These are phyloP conservation scores for Phallus indusiatus DNA, from an alignment of 768 basidiomycete species.

Conservation along the genomic window DNA sequence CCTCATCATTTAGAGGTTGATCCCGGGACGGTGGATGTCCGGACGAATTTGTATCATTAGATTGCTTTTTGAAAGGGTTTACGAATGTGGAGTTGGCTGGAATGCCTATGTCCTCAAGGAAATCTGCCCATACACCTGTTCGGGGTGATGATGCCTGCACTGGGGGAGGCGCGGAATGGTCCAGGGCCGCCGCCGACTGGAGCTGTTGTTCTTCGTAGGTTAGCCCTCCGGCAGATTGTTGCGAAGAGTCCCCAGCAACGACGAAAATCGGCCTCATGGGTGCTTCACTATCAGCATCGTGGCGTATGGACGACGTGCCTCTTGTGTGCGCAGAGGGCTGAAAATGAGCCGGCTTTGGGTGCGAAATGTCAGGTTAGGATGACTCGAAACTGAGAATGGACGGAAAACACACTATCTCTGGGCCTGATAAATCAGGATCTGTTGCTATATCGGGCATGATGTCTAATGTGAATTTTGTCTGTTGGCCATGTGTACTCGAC, in stretches of 20 bases:
- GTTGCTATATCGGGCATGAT: conserved; percentile 49
- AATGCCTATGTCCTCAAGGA: conserved; percentile 30
- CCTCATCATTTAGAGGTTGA: conserved; percentile 31
- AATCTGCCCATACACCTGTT: conserved; percentile 23
- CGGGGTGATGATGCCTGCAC: conserved; percentile 6
- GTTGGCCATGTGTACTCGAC: conserved; percentile 2
- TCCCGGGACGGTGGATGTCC: conserved; percentile 16
- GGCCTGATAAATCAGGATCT: conserved; percentile 29
- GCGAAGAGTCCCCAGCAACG: conserved; percentile 37
- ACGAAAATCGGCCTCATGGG: conserved; percentile 40
- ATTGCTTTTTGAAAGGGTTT: conserved; percentile 14
- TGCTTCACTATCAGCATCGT: conserved; percentile 16
- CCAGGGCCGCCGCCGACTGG: conserved; percentile 14
- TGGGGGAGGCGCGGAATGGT: conserved; percentile 15
- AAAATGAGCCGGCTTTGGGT: conserved; percentile 49
- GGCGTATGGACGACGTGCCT: conserved; percentile 18
- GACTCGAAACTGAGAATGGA: conserved; percentile 8
- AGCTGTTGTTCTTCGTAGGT: conserved; percentile 27
- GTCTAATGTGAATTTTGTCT: conserved; percentile 25
- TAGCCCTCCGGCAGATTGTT: conserved; percentile 36
- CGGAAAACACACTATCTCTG: conserved; percentile 49
- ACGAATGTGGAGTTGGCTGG: conserved; percentile 21
- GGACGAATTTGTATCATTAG: conserved; percentile 15
- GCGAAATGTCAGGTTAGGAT: not conserved
- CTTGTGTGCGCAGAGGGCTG: conserved; percentile 41